Evolutionary conservation across 208 protist species (phyloP), one percentile per base, ranked within the genome.

Genomic region (Leishmania turanica): DNA sequence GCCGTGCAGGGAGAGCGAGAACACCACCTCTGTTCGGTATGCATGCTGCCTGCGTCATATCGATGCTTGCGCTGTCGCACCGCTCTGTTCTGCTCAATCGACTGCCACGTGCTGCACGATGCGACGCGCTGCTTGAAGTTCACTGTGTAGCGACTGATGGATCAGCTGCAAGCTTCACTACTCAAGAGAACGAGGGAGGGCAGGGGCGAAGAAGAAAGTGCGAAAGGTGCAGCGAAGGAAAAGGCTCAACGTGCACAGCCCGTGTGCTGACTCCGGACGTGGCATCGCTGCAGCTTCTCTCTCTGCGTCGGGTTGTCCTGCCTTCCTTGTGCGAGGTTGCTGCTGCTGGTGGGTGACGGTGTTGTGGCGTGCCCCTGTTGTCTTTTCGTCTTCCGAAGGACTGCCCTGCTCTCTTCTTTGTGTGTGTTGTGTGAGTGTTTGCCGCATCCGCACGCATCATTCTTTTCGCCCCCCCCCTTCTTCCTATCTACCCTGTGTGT

Each of bases 41-140:
- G 93, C 77, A 82, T 95, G 77, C 77, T 92, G 76, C 91, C 90
- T 1, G 93, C 91, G 17, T 54, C 53, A 11, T 96, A 96, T 69
- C 89, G 87, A 24, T 96, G 93, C 77, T 66, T 87, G 71, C 91
- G 93, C 15, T 96, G 93, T 62, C 81, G 88, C 15, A 78, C 75
- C 60, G 89, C 90, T 7, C 77, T 94, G n/a, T 93, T 95, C 80
- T 96, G 93, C 81, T 96, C 91, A 1, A 89, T 91, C 42, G 84
- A 93, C 40, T 96, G 93, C 81, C 90, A 95, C 75, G 91, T 91
- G 19, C 53, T 89, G n/a, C 93, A 96, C 75, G 90, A 96, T 24
- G 89, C 91, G 7, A 96, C 91, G 27, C 84, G 93, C 34, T 96
- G 93, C 71, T 82, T 95, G 70, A 96, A 96, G 85, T 96, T 90